A percentile compares a stretch with the other conserved stretches of the same genome.
These are phyloP conservation scores for Urostyla sp. DNA, from an alignment of 73 alveolate species.

Conservation along the genomic window DNA sequence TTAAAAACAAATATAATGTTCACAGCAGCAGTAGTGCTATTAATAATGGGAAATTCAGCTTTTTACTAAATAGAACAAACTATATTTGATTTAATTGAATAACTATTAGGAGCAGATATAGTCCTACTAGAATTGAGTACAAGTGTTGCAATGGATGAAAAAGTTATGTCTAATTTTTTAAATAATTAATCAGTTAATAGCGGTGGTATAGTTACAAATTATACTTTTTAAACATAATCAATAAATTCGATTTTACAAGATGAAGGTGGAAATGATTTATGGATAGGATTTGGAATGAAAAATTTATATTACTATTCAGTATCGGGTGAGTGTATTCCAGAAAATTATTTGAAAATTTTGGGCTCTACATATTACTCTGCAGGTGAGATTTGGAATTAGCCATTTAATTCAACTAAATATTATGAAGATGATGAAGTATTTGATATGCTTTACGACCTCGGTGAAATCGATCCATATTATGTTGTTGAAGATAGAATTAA, in stretches of 20 bases:
- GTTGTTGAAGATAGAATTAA: background rate
- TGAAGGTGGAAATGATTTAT: background rate
- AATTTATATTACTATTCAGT: background rate
- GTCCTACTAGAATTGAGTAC: slow-evolving; percentile 12
- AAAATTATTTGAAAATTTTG: no score
- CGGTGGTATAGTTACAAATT: slow-evolving; percentile 3
- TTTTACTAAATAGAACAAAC: slow-evolving; percentile 56
- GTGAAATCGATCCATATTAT: background rate
- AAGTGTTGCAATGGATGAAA: background rate
- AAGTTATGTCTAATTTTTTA: background rate
- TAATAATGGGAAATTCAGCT: slow-evolving; percentile 70
- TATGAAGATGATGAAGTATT: background rate
- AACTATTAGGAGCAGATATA: slow-evolving; percentile 35
- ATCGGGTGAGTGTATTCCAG: background rate
- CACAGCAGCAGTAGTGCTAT: slow-evolving; percentile 71
- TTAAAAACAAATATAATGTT: slow-evolving; percentile 76
- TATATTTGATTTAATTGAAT: background rate
- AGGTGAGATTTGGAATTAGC: background rate
- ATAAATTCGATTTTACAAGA: background rate
- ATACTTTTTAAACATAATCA: slow-evolving; percentile 1
- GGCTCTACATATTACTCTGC: background rate
- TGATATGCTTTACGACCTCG: slow-evolving; percentile 18
- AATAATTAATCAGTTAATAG: no score
- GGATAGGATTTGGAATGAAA: slow-evolving; percentile 18
- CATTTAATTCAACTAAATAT: background rate